Conservation (phyloP, 495 filamentous ascomycete species). For the Aspergillus ostianus region DNA sequence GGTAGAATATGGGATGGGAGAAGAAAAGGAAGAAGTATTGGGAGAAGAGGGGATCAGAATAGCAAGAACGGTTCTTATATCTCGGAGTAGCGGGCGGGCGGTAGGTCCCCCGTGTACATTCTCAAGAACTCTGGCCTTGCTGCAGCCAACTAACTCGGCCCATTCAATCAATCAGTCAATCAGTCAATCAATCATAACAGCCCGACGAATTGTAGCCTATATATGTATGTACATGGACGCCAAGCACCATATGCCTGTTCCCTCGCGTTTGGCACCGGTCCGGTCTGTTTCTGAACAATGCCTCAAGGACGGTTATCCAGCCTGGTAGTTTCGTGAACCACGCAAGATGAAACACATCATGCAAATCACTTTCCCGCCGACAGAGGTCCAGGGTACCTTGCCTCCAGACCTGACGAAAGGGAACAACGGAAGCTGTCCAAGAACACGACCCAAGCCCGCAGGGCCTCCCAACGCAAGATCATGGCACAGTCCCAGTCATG, state of each 20-base stretch:
- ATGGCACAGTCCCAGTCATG: constrained; percentile 12
- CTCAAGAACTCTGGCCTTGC: neutral
- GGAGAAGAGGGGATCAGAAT: too few species aligned
- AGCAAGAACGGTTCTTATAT: too few species aligned
- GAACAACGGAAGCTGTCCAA: neutral
- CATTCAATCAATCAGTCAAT: neutral
- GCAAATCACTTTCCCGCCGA: neutral
- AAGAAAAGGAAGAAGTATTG: too few species aligned
- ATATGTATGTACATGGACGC: constrained; percentile 27
- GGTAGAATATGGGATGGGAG: too few species aligned
- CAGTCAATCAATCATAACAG: constrained; percentile 10
- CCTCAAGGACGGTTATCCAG: too few species aligned
- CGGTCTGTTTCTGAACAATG: neutral
- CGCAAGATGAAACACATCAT: neutral
- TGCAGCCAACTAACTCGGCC: neutral
- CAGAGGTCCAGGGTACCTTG: neutral
- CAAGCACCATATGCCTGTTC: constrained; percentile 12
- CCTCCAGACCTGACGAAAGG: neutral
- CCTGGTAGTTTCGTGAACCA: neutral
- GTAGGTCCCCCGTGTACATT: too few species aligned
- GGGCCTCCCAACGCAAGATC: constrained; percentile 1
- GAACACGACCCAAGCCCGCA: neutral
- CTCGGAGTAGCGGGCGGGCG: too few species aligned
- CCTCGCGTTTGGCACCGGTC: neutral
- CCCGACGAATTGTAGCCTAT: constrained; percentile 24